Percentiles rank a stretch among this genome's conserved stretches.
phyloP scores from a whole-genome alignment of 2,329 filamentous ascomycete species.

The Calycina herbarum region DNA sequence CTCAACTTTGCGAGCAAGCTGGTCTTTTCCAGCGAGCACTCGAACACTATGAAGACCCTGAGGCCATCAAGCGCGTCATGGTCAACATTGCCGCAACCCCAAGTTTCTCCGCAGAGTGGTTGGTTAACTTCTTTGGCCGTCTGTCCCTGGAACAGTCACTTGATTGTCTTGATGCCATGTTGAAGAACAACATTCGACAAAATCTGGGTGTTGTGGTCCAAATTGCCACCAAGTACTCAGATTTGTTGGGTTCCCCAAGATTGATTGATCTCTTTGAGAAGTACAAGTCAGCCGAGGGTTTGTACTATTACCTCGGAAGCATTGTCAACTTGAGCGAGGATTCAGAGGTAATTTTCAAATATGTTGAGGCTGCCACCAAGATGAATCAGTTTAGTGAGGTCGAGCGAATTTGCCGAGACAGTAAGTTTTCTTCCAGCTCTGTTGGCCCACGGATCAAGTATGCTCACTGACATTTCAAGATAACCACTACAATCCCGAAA shows the following conservation, averaged over 20 bases:
- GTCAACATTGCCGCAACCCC: conserved; percentile 79
- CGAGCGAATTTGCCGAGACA: conserved; percentile 95
- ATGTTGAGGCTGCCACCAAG: conserved; percentile 93
- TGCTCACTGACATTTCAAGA: conserved; percentile 10
- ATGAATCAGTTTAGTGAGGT: conserved; percentile 95
- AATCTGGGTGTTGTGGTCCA: conserved; percentile 94
- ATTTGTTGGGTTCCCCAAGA: conserved; percentile 81
- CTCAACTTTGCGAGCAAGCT: conserved; percentile 88
- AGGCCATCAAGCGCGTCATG: conserved; percentile 84
- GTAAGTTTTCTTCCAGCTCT: conserved; percentile 22
- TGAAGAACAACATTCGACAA: conserved; percentile 93
- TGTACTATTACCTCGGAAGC: conserved; percentile 97
- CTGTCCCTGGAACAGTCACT: conserved; percentile 94
- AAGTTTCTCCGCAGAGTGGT: conserved; percentile 87
- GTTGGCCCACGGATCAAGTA: background rate
- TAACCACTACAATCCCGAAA: conserved; percentile 70
- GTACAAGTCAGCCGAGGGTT: conserved; percentile 93
- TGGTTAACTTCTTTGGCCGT: conserved; percentile 89
- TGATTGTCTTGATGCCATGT: conserved; percentile 93
- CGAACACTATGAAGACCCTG: conserved; percentile 91
- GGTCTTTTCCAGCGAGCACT: conserved; percentile 83
- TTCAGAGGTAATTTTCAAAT: conserved; percentile 96
- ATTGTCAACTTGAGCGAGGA: conserved; percentile 98
- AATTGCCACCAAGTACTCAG: conserved; percentile 96
- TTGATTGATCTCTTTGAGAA: conserved; percentile 96